Evolutionary conservation across 345 rosid genomes (phyloP), one percentile per base, ranked within the genome.

Genomic region (Eucalyptus lansdowneana): DNA sequence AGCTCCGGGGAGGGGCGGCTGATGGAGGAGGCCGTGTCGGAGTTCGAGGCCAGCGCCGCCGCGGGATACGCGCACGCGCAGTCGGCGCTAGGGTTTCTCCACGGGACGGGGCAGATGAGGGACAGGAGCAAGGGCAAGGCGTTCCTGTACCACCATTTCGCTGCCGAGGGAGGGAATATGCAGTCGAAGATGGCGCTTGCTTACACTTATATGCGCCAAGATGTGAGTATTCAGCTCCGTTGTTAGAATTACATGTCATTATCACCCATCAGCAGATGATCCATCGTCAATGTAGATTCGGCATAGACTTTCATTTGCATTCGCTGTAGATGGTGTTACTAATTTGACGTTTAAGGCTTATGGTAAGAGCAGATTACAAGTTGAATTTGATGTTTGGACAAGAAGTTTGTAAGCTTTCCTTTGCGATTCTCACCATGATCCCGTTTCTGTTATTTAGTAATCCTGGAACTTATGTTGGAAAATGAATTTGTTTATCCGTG

Each of bases 181-280:
- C 99, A 98, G 93, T 98, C 99, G 9, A 98, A 94, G 95, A 95
- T 97, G 99, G 96, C 98, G 50, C 93, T 98, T 37, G 99, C 99
- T 1, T 96, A 95, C 90, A 96, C 99, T 4, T 97, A 95, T 90
- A 88, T 93, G 16, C 97, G 99, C 4, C 99, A 98, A 93, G 97
- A 96, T 88, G 99, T 97, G 94, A 94, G 98, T 56, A 5, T 47
- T 17, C 16, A 50, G 29, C 80, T 69, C 80, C 80, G 21, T 69
- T 72, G 22, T 34, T 13, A 13, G 44, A 60, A 50, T 76, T 42
- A 25, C 14, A 58, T 62, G 45, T 65, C 45, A 19, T 86, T 19
- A 86, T 86, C 44, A 11, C 42, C 25, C 14, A n/a, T 86, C 19
- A 47, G 37, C 25, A 49, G 87, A 86, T 50, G 87, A 16, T 51